Percentiles rank a stretch among this genome's conserved stretches.
phyloP scores from a whole-genome alignment of 805 yeast genomes.

The Wickerhamiella occidentalis region DNA sequence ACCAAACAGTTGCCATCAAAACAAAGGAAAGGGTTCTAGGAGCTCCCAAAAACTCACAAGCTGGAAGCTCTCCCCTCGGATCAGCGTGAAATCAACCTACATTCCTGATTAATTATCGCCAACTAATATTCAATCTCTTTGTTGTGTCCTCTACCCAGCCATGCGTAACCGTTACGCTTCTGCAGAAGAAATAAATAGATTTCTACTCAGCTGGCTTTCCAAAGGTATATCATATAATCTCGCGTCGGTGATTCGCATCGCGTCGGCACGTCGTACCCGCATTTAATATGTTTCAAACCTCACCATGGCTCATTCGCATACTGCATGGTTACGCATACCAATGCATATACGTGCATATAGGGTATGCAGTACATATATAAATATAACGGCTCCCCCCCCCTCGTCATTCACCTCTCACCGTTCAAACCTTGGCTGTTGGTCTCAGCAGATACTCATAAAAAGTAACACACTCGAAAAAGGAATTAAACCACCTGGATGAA shows the following conservation, averaged over 20 bases:
- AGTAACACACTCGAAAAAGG: neutral
- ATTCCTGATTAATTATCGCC: too few relatives aligned
- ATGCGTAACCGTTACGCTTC: slow-evolving; percentile 1
- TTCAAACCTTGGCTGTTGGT: too few relatives aligned
- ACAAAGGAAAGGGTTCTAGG: too few relatives aligned
- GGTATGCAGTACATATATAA: neutral
- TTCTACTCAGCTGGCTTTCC: neutral
- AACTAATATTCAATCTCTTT: too few relatives aligned
- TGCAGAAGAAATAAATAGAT: neutral
- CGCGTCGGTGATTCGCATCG: slow-evolving; percentile 1
- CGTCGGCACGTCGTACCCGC: neutral
- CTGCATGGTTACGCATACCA: slow-evolving; percentile 5
- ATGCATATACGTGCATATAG: neutral
- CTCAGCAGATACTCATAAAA: too few relatives aligned
- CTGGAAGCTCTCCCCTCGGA: too few relatives aligned
- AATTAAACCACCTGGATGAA: too few relatives aligned
- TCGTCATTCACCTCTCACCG: neutral
- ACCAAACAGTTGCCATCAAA: too few relatives aligned
- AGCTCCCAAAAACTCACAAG: too few relatives aligned
- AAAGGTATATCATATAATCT: neutral
- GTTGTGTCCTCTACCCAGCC: neutral
- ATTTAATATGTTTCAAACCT: neutral
- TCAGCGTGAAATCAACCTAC: too few relatives aligned
- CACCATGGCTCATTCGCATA: neutral
- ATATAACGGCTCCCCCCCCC: neutral